Percentiles rank a stretch among this genome's conserved stretches.
phyloP scores from a whole-genome alignment of 2,329 filamentous ascomycete genomes.

The Nigrograna mackinnonii region DNA sequence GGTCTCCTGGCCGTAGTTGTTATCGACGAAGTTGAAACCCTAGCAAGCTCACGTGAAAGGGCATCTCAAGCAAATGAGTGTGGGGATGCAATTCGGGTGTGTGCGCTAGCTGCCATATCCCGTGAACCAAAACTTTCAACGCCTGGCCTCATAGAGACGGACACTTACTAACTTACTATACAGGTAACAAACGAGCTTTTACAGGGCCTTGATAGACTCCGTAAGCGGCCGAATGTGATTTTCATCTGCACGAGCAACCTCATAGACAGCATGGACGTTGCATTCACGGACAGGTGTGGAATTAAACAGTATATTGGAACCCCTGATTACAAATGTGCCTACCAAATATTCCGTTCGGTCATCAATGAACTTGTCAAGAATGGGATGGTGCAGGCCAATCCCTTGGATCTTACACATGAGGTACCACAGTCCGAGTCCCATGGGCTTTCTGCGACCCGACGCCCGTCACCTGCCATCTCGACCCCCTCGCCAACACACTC shows the following conservation, averaged over 20 bases:
- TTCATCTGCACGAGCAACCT: conserved; percentile 57
- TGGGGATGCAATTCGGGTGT: conserved; percentile 49
- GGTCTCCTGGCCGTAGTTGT: conserved; percentile 49
- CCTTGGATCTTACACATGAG: neutral
- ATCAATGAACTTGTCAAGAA: conserved; percentile 47
- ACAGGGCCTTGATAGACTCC: conserved; percentile 51
- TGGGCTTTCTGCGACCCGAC: neutral
- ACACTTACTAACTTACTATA: too few relatives aligned
- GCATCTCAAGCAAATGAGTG: conserved; percentile 46
- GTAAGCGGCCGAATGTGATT: conserved; percentile 48
- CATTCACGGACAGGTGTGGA: conserved; percentile 55
- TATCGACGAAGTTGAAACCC: conserved; percentile 56
- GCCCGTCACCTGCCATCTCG: too few relatives aligned
- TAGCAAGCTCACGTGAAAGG: conserved; percentile 50
- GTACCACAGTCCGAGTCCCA: neutral
- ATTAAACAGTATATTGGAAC: conserved; percentile 49
- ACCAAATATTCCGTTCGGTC: conserved; percentile 54
- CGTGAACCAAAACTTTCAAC: too few relatives aligned
- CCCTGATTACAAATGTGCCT: conserved; percentile 45
- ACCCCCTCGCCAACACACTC: neutral
- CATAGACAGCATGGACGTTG: conserved; percentile 48
- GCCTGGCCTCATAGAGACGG: too few relatives aligned
- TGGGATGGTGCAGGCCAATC: conserved; percentile 3
- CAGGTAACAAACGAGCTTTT: conserved; percentile 54
- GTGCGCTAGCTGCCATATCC: conserved; percentile 2